Conservation (phyloP, 2,329 filamentous ascomycete species). For the Clonostachys byssicola region DNA sequence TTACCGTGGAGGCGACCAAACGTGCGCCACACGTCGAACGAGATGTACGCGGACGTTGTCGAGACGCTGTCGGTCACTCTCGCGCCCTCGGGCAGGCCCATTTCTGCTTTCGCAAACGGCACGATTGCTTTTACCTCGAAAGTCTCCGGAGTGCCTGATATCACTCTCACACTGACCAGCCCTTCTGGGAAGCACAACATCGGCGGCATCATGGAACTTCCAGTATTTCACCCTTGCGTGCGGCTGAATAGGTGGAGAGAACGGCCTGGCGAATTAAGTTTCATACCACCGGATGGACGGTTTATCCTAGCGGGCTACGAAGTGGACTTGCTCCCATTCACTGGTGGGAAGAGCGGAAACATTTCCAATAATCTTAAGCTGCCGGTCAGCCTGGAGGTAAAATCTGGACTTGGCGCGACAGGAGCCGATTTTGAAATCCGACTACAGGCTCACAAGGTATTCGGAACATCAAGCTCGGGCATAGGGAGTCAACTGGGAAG, state of each 20-base stretch:
- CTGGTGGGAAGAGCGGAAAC: slow-evolving; percentile 50
- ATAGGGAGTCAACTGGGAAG: slow-evolving; percentile 32
- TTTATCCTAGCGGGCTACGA: slow-evolving; percentile 95
- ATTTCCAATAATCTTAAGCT: slow-evolving; percentile 67
- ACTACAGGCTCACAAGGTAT: slow-evolving; percentile 65
- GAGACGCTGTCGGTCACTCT: slow-evolving; percentile 86
- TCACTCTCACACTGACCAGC: slow-evolving; percentile 75
- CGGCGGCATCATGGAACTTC: slow-evolving; percentile 72
- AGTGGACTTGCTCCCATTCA: slow-evolving; percentile 78
- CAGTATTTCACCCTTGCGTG: slow-evolving; percentile 95
- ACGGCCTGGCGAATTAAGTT: slow-evolving; percentile 85
- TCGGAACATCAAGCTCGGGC: slow-evolving; percentile 27
- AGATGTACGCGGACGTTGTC: slow-evolving; percentile 93
- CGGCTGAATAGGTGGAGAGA: slow-evolving; percentile 87
- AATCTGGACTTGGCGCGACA: slow-evolving; percentile 68
- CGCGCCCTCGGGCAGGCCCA: slow-evolving; percentile 81
- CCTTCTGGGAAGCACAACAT: slow-evolving; percentile 79
- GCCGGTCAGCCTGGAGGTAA: slow-evolving; percentile 77
- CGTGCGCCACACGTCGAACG: slow-evolving; percentile 93
- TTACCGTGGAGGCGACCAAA: slow-evolving; percentile 89
- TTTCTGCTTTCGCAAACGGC: slow-evolving; percentile 84
- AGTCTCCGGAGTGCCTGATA: slow-evolving; percentile 88
- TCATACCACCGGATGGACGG: slow-evolving; percentile 89
- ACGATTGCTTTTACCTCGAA: slow-evolving; percentile 94
- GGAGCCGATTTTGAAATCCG: slow-evolving; percentile 89